Evolutionary conservation across 176 grass and related monocot species (phyloP), one percentile per base, ranked within the genome.

Genomic region (Phoenix roebelenii): DNA sequence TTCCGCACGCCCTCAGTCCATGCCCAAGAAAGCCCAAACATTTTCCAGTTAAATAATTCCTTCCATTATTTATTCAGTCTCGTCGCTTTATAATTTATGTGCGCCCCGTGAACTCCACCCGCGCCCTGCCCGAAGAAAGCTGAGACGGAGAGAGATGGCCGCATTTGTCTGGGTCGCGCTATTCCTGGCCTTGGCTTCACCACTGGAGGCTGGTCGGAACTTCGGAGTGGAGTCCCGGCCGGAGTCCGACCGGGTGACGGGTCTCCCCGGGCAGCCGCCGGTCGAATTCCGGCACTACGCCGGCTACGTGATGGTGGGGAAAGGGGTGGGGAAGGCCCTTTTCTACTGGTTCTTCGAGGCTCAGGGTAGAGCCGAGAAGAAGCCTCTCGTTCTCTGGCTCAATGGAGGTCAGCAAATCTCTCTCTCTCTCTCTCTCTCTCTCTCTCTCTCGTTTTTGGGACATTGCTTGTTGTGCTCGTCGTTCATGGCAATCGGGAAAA

Each of bases 301-400:
- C 7, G 87, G 87, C 22, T 88, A 97, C 32, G 87, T 91, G 3
- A 70, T 25, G 50, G 83, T 85, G 51, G 71, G 80, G 48, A 26
- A 65, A 16, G 72, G 63, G 48, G 66, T 64, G 24, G 74, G 57
- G 68, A 96, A 69, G 83, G 77, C 80, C 16, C 81, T 96, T 58
- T 96, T 96, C 83, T 96, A 90, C 81, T 96, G 92, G 92, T 90
- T 96, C 75, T 90, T 96, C 60, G 92, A 96, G 75, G 92, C 92
- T 5, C 72, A 88, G 65, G 58, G 61, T 53, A 75, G 72, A 7
- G 65, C 78, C 23, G 72, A 79, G 22, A 83, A 79, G 72, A 90
- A 90, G 78, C 92, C 92, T n/a, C 87, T 96, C 67, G 1, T 96
- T 73, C 92, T 96, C 68, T 96, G 92, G 92, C 87, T 96, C 62